Conservation (phyloP, 1,139 yeast species). For the Yamadazyma dendronema region DNA sequence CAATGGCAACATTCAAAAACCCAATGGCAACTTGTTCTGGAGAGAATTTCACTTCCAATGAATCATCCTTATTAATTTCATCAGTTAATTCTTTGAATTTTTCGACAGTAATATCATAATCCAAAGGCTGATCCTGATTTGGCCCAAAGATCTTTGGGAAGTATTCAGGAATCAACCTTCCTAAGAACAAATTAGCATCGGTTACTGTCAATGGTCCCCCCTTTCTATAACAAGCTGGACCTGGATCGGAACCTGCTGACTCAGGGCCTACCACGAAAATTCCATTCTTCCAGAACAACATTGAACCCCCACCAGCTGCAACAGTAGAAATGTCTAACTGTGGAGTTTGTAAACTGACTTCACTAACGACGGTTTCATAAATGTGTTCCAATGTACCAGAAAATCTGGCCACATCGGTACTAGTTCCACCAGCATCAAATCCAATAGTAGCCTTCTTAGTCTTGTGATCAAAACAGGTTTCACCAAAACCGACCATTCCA, state of each 20-base stretch:
- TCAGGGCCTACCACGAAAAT: conserved; percentile 50
- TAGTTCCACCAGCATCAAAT: conserved; percentile 49
- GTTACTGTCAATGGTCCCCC: conserved; percentile 50
- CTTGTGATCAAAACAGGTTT: conserved; percentile 37
- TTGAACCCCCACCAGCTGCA: conserved; percentile 50
- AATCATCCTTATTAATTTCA: conserved; percentile 30
- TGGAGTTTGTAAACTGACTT: conserved; percentile 44
- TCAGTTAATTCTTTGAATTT: conserved; percentile 34
- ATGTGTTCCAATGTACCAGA: conserved; percentile 41
- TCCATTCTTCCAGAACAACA: conserved; percentile 44
- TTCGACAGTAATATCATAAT: conserved; percentile 26
- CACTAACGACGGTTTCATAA: conserved; percentile 44
- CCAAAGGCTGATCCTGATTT: conserved; percentile 39
- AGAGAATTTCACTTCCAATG: conserved; percentile 20
- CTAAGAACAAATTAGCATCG: conserved; percentile 44
- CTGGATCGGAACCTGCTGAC: conserved; percentile 49
- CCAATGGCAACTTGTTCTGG: conserved; percentile 45
- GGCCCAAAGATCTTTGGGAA: conserved; percentile 48
- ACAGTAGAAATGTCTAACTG: conserved; percentile 47
- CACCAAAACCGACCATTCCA: conserved; percentile 50
- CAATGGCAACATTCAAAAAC: conserved; percentile 44
- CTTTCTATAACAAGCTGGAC: conserved; percentile 47
- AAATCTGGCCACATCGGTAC: conserved; percentile 46
- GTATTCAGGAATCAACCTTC: conserved; percentile 38
- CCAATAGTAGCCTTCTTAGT: conserved; percentile 42